A percentile compares a stretch with the other conserved stretches of the same genome.
phyloP scores from a whole-genome alignment of 306 rosid species.

The Casuarina cunninghamiana region DNA sequence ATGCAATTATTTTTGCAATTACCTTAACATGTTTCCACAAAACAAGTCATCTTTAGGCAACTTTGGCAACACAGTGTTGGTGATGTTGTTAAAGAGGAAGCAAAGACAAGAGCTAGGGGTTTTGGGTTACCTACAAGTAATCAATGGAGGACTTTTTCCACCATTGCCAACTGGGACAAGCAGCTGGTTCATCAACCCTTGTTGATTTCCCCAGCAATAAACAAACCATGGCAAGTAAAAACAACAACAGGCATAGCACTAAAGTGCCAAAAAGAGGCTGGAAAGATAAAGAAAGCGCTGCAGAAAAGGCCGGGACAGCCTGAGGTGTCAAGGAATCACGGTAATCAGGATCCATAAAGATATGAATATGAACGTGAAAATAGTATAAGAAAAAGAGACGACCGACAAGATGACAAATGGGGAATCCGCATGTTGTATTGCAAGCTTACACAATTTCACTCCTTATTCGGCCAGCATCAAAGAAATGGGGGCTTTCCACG shows the following conservation, averaged over 20 bases:
- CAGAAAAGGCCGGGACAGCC: not conserved
- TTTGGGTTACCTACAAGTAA: not conserved
- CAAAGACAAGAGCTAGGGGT: not conserved
- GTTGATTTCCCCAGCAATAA: not conserved
- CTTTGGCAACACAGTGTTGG: constrained; percentile 16
- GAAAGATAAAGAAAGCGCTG: not conserved
- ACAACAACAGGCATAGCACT: not conserved
- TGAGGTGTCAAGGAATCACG: constrained; percentile 31
- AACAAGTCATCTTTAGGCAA: not conserved
- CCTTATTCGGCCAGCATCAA: not conserved
- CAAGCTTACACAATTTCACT: constrained; percentile 9
- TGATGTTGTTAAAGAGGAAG: constrained; percentile 23
- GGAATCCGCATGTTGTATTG: constrained; percentile 30
- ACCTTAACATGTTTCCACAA: constrained; percentile 17
- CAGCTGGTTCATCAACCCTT: not conserved
- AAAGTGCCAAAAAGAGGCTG: not conserved
- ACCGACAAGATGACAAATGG: constrained; percentile 13
- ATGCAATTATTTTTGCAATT: no score
- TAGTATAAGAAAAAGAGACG: constrained; percentile 19
- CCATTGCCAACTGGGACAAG: no score
- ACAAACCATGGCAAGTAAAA: not conserved
- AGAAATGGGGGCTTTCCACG: constrained; percentile 21
- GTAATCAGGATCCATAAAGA: constrained; percentile 15
- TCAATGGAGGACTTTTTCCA: not conserved
- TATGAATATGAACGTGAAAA: constrained; percentile 27